Conservation (phyloP, 495 filamentous ascomycete species). For the Tuber magnatum region DNA sequence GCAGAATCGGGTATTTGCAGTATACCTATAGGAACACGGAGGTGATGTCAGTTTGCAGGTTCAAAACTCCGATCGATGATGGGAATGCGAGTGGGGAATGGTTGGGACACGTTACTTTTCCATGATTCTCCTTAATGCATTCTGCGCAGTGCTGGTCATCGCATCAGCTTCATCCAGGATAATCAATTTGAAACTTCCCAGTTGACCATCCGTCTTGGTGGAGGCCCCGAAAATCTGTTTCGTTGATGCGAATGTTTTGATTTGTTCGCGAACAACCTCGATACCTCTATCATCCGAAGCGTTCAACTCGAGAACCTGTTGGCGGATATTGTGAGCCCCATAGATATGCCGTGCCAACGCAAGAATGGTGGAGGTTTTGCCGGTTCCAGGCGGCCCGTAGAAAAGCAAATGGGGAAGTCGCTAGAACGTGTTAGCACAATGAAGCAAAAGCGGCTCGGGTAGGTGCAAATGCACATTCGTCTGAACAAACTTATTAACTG, state of each 20-base stretch:
- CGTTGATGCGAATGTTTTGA: constrained; percentile 92
- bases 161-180: constrained; percentile 97
- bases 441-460: not conserved
- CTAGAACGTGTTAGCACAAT: constrained; percentile 39
- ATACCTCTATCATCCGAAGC: constrained; percentile 96
- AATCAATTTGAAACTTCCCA: constrained; percentile 86
- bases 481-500: constrained; percentile 86
- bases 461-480: constrained; percentile 48
- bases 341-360: constrained; percentile 87
- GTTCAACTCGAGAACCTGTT: constrained; percentile 97
- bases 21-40: constrained; percentile 52
- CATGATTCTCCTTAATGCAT: constrained; percentile 96
- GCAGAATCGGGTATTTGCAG: constrained; percentile 94
- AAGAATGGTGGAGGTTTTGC: constrained; percentile 98
- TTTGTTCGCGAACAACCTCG: constrained; percentile 96
- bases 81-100: not conserved
- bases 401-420: constrained; percentile 93
- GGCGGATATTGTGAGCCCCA: constrained; percentile 81
- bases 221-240: constrained; percentile 53
- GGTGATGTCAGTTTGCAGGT: constrained; percentile 5
- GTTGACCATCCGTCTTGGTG: constrained; percentile 44
- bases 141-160: constrained; percentile 94
- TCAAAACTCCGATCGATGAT: not conserved
- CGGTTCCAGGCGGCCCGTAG: constrained; percentile 93
- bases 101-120: constrained; percentile 54